Conservation (phyloP, 2,329 filamentous ascomycete species). For the Aspergillus arachidicola region DNA sequence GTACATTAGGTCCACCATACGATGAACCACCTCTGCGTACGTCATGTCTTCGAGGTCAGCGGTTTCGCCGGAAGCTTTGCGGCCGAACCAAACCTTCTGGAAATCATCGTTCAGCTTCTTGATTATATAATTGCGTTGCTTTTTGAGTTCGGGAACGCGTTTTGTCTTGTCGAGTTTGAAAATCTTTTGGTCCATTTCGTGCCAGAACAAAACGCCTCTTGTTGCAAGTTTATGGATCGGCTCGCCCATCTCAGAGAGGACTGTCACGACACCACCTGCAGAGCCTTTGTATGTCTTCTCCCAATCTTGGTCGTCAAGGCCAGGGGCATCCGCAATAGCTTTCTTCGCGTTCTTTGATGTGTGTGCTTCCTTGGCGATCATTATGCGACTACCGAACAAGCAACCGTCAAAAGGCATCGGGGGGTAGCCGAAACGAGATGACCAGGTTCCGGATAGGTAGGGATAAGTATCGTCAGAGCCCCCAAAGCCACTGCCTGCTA, state of each 20-base stretch:
- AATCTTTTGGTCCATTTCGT: slow-evolving; percentile 98
- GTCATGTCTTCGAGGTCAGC: slow-evolving; percentile 96
- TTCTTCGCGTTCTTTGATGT: slow-evolving; percentile 86
- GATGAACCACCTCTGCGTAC: slow-evolving; percentile 81
- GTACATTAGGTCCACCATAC: slow-evolving; percentile 88
- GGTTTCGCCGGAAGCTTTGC: slow-evolving; percentile 76
- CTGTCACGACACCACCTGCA: slow-evolving; percentile 91
- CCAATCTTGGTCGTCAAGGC: slow-evolving; percentile 81
- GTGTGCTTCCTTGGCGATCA: slow-evolving; percentile 89
- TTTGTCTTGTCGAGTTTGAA: slow-evolving; percentile 96
- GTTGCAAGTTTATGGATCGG: slow-evolving; percentile 99
- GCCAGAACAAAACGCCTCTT: slow-evolving; percentile 93
- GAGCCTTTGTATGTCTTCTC: slow-evolving; percentile 91
- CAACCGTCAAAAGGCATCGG: slow-evolving; percentile 93
- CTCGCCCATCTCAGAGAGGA: slow-evolving; percentile 98
- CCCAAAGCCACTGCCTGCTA: slow-evolving; percentile 89
- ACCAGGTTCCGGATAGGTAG: slow-evolving; percentile 86
- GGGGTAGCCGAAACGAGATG: slow-evolving; percentile 82
- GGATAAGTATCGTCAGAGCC: slow-evolving; percentile 88
- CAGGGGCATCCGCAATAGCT: slow-evolving; percentile 83
- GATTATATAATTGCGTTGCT: slow-evolving; percentile 88
- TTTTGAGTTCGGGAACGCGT: slow-evolving; percentile 82
- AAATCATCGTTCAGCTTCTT: slow-evolving; percentile 95
- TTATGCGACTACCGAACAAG: slow-evolving; percentile 88
- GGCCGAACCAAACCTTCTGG: slow-evolving; percentile 95